phyloP scores from a whole-genome alignment of 345 rosid species.

The Arabis hirsuta region DNA sequence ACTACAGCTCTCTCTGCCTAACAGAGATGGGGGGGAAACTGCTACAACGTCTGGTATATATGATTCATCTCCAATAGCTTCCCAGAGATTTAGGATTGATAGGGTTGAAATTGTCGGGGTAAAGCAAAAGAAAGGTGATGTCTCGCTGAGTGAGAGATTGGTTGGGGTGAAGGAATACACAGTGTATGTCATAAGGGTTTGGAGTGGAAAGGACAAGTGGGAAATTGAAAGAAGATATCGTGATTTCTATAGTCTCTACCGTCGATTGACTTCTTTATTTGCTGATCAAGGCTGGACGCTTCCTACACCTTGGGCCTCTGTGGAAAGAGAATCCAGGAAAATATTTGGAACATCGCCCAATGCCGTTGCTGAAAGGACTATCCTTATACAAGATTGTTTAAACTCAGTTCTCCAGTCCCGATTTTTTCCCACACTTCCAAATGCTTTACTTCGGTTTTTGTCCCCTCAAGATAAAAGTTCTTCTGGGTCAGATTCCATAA shows the following conservation, averaged over 20 bases:
- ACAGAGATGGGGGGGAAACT: constrained; percentile 76
- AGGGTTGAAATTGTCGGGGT: constrained; percentile 89
- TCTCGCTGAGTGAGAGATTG: constrained; percentile 89
- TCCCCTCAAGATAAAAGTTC: constrained; percentile 70
- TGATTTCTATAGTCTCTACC: constrained; percentile 84
- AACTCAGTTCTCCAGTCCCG: constrained; percentile 67
- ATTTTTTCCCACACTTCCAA: constrained; percentile 59
- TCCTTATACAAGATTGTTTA: constrained; percentile 85
- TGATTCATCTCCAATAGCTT: constrained; percentile 47
- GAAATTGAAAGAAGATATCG: constrained; percentile 94
- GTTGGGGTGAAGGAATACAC: constrained; percentile 97
- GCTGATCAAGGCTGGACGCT: constrained; percentile 81
- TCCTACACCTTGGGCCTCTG: constrained; percentile 84
- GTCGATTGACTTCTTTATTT: constrained; percentile 72
- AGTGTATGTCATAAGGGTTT: constrained; percentile 73
- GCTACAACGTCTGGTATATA: constrained; percentile 73
- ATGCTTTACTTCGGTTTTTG: constrained; percentile 74
- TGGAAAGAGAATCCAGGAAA: constrained; percentile 82
- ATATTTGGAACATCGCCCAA: constrained; percentile 83
- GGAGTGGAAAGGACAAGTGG: constrained; percentile 84
- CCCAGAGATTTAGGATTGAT: constrained; percentile 59
- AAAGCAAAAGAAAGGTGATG: constrained; percentile 89
- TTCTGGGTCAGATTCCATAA: constrained; percentile 47
- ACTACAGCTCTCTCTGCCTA: constrained; percentile 55
- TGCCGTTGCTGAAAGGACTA: constrained; percentile 84